These are phyloP conservation scores for Aspergillus eucalypticola DNA, from an alignment of 2,329 filamentous ascomycete species.

Conservation along the genomic window DNA sequence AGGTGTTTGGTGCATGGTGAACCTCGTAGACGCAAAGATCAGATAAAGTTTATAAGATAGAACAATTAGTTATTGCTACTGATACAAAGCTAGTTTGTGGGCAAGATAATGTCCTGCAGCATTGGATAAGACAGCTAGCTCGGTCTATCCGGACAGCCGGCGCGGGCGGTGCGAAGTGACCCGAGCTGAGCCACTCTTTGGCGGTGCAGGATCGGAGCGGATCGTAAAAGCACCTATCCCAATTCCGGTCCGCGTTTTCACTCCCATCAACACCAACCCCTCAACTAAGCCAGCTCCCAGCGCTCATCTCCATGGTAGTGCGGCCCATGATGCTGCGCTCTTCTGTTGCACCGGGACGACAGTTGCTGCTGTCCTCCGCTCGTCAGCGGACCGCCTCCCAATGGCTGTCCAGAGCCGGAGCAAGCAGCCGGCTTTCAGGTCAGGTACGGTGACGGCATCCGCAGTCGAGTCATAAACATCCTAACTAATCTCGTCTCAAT, in stretches of 20 bases:
- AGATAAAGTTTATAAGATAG: too few relatives aligned
- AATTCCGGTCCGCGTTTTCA: constrained; percentile 35
- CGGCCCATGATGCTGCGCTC: constrained; percentile 59
- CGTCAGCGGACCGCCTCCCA: constrained; percentile 41
- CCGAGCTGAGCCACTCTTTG: constrained; percentile 27
- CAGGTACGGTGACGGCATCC: constrained; percentile 39
- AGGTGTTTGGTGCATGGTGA: not conserved
- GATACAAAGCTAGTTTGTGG: not conserved
- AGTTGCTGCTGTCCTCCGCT: constrained; percentile 42
- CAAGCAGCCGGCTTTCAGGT: constrained; percentile 41
- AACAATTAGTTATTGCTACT: too few relatives aligned
- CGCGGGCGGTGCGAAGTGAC: constrained; percentile 17
- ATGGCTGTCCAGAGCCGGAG: constrained; percentile 45
- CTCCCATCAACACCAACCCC: constrained; percentile 32
- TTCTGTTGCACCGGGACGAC: constrained; percentile 52
- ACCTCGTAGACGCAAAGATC: too few relatives aligned
- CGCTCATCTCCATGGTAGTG: constrained; percentile 36
- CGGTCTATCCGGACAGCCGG: not conserved
- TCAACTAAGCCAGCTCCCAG: constrained; percentile 25
- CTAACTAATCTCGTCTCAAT: constrained; percentile 18
- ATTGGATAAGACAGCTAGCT: not conserved
- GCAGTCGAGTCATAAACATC: constrained; percentile 25
- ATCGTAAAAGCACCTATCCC: constrained; percentile 41
- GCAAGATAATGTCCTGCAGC: not conserved
- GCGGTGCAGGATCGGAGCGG: constrained; percentile 39